These are phyloP conservation scores for Ocimum tenuiflorum DNA, from an alignment of 257 asterid species.

Conservation along the genomic window DNA sequence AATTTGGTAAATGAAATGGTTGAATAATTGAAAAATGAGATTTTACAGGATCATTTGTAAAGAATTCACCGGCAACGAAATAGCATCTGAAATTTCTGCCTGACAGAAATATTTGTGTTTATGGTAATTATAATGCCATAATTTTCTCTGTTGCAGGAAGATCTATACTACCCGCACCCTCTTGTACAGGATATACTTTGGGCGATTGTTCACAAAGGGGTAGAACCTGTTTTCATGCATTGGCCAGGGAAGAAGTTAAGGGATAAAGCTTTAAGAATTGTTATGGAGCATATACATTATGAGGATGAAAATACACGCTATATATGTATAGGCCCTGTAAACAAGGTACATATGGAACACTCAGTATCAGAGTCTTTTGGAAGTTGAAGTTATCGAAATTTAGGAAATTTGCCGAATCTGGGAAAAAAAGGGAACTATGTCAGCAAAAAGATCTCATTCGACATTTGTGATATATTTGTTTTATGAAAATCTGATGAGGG, in stretches of 20 bases:
- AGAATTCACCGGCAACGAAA: no score
- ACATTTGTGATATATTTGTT: neutral
- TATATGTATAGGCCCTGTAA: conserved; percentile 84
- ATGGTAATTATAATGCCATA: conserved; percentile 9
- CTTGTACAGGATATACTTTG: conserved; percentile 77
- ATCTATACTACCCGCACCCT: conserved; percentile 91
- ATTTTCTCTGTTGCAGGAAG: conserved; percentile 59
- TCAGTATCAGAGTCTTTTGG: neutral
- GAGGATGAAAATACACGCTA: conserved; percentile 97
- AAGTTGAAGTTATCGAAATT: neutral
- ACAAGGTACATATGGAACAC: conserved; percentile 54
- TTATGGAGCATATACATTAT: conserved; percentile 83
- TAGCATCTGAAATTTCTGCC: no score
- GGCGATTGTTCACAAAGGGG: conserved; percentile 68
- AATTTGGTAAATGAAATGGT: no score
- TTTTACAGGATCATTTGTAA: no score
- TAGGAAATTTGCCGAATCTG: conserved; percentile 6
- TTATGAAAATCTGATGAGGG: neutral
- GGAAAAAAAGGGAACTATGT: neutral
- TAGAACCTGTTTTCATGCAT: conserved; percentile 71
- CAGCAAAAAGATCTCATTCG: no score
- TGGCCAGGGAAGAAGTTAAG: conserved; percentile 94
- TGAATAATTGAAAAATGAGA: no score
- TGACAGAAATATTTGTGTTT: neutral
- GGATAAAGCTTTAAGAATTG: conserved; percentile 61